Conservation (phyloP, 176 grass and related monocot species). For the Oryza coarctata region DNA sequence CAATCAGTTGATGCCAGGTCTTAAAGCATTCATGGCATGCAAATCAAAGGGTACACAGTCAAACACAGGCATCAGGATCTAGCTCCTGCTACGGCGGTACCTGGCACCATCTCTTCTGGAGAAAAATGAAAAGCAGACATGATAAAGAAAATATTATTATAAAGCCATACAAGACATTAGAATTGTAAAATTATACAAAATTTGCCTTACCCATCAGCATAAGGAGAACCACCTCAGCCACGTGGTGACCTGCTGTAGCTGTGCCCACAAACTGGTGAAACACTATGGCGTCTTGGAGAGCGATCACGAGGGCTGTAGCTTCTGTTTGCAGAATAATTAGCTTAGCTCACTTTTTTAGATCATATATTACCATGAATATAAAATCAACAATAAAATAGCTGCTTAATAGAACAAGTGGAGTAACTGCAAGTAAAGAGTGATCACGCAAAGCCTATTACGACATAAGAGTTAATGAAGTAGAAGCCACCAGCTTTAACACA, state of each 20-base stretch:
- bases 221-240: constrained; percentile 50
- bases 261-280: constrained; percentile 60
- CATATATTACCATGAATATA: background rate
- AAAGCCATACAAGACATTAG: background rate
- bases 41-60: constrained; percentile 37
- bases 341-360: constrained; percentile 5
- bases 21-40: constrained; percentile 56
- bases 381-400: constrained; percentile 5
- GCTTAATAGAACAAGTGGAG: background rate
- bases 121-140: constrained; percentile 14
- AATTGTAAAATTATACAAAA: background rate
- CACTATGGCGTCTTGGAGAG: constrained; percentile 76
- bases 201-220: constrained; percentile 60
- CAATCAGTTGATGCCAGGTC: constrained; percentile 65
- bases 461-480: background rate
- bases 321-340: constrained; percentile 48
- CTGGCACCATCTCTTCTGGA: constrained; percentile 45
- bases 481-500: constrained; percentile 1
- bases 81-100: constrained; percentile 66
- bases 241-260: constrained; percentile 76
- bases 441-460: background rate
- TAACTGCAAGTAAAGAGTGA: background rate
- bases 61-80: constrained; percentile 23
- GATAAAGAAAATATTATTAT: background rate
- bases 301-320: constrained; percentile 82